Evolutionary conservation across 2,329 filamentous ascomycete genomes (phyloP).

Genomic region (Hymenoscyphus occultus): DNA sequence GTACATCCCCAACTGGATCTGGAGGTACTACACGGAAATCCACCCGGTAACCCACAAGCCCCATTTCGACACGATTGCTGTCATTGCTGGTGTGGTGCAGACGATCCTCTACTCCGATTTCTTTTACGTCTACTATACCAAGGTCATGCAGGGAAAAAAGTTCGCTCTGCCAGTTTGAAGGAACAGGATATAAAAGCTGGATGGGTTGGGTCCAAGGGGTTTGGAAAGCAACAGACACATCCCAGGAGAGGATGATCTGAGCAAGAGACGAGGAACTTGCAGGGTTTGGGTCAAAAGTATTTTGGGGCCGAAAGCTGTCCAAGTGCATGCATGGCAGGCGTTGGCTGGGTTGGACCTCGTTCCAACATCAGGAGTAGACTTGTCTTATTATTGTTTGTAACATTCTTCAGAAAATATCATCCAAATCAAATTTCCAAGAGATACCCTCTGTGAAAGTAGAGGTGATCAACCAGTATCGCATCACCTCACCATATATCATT

Average conservation of each 20-base stretch:
- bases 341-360: slow-evolving; percentile 29
- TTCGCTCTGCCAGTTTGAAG: slow-evolving; percentile 77
- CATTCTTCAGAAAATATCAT: slow-evolving; percentile 1
- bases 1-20: slow-evolving; percentile 99
- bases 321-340: slow-evolving; percentile 30
- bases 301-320: neutral
- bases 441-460: neutral
- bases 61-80: slow-evolving; percentile 82
- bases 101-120: slow-evolving; percentile 97
- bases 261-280: neutral
- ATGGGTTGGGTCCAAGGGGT: too few species aligned
- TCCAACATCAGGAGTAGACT: slow-evolving; percentile 17
- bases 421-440: neutral
- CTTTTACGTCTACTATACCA: slow-evolving; percentile 99
- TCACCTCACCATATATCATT: neutral
- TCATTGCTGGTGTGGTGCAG: slow-evolving; percentile 86
- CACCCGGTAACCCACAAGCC: slow-evolving; percentile 2
- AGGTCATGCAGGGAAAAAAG: slow-evolving; percentile 86
- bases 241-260: neutral
- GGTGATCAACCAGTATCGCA: neutral
- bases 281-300: neutral
- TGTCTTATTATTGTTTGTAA: slow-evolving; percentile 9
- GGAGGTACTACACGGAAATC: slow-evolving; percentile 76
- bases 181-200: neutral
- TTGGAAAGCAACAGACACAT: neutral